A percentile compares a stretch with the other conserved stretches of the same genome.
phyloP scores from a whole-genome alignment of 2,329 filamentous ascomycete genomes.

The Neoscytalidium dimidiatum region DNA sequence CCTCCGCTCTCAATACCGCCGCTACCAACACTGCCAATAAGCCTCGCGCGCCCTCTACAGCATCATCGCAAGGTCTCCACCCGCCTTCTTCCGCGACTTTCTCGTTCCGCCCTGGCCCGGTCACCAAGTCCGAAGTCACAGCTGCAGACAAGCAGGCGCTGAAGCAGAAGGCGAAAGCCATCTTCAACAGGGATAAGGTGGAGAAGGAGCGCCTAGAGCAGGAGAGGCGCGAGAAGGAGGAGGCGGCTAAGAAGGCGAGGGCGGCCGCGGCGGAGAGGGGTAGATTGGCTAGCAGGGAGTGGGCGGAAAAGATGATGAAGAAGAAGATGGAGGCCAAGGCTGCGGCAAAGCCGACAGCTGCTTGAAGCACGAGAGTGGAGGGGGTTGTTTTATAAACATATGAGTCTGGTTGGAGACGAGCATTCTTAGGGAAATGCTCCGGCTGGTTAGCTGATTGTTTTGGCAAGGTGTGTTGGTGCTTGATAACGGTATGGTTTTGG shows the following conservation, averaged over 20 bases:
- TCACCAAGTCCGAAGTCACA: slow-evolving; percentile 30
- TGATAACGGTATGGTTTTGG: background rate
- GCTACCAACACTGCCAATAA: slow-evolving; percentile 9
- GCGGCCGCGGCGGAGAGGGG: slow-evolving; percentile 49
- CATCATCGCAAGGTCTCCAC: slow-evolving; percentile 1
- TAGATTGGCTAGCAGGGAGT: slow-evolving; percentile 47
- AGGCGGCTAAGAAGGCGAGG: slow-evolving; percentile 49
- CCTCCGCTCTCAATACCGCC: slow-evolving; percentile 16
- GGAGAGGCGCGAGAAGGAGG: slow-evolving; percentile 49
- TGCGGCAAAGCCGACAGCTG: slow-evolving; percentile 12
- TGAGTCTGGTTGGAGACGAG: background rate
- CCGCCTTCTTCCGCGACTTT: slow-evolving; percentile 10
- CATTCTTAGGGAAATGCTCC: background rate
- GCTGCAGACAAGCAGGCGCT: slow-evolving; percentile 34
- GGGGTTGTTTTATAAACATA: background rate
- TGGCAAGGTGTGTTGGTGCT: background rate
- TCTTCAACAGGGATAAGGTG: slow-evolving; percentile 47
- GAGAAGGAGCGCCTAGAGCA: slow-evolving; percentile 44
- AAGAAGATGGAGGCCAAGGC: slow-evolving; percentile 29
- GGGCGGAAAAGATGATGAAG: slow-evolving; percentile 52
- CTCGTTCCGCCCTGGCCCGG: slow-evolving; percentile 8
- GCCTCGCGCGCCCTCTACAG: slow-evolving; percentile 12
- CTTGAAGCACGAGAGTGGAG: background rate
- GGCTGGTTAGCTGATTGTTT: background rate
- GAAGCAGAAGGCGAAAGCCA: slow-evolving; percentile 45